These are phyloP conservation scores for Thermothelomyces thermophilus DNA, from an alignment of 2,329 filamentous ascomycete species.

Conservation along the genomic window DNA sequence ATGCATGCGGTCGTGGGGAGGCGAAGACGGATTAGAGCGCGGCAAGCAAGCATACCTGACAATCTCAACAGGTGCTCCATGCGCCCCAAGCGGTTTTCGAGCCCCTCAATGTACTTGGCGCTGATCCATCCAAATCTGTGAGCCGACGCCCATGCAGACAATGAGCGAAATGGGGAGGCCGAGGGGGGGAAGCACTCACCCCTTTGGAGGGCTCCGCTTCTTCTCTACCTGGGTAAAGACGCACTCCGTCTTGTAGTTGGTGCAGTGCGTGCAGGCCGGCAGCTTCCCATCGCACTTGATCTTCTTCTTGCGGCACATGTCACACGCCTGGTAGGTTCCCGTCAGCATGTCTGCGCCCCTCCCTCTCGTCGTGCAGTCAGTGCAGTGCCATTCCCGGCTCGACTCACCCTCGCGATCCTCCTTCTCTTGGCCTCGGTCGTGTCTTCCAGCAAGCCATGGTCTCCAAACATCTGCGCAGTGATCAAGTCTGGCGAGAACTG, in stretches of 20 bases:
- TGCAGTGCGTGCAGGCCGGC: constrained; percentile 89
- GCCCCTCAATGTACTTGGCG: constrained; percentile 94
- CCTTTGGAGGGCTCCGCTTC: constrained; percentile 94
- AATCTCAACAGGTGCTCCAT: constrained; percentile 90
- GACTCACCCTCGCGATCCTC: constrained; percentile 74
- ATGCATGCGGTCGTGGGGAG: not conserved
- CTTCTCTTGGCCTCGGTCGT: constrained; percentile 79
- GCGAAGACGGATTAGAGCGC: not conserved
- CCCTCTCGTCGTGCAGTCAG: not conserved
- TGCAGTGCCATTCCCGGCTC: not conserved
- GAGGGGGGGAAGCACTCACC: no score
- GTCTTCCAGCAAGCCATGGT: constrained; percentile 54
- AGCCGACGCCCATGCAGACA: constrained; percentile 13
- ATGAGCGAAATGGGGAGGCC: no score
- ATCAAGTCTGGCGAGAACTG: constrained; percentile 51
- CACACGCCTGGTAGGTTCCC: constrained; percentile 61
- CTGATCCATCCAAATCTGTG: constrained; percentile 41
- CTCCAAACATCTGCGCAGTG: constrained; percentile 51
- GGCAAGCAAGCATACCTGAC: constrained; percentile 52
- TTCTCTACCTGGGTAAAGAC: constrained; percentile 98
- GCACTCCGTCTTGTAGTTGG: constrained; percentile 97
- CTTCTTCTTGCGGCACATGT: constrained; percentile 95
- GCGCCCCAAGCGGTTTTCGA: constrained; percentile 88
- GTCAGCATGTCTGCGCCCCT: constrained; percentile 13
- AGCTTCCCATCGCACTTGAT: constrained; percentile 98